A percentile compares a stretch with the other conserved stretches of the same genome.
phyloP scores from a whole-genome alignment of 2,329 filamentous ascomycete genomes.

The Aspergillus sojae region DNA sequence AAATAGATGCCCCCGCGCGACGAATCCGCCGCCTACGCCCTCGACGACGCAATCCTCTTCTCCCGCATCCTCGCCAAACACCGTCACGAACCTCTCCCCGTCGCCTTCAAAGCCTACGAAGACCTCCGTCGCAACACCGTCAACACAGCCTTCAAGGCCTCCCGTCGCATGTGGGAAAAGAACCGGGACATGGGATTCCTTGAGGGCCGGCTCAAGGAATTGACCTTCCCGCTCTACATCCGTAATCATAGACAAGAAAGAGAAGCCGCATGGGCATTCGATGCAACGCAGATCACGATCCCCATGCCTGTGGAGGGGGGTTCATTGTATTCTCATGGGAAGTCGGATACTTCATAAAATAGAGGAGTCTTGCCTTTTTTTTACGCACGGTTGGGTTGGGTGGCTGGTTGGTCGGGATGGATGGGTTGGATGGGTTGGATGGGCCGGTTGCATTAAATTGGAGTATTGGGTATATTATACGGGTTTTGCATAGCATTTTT shows the following conservation, averaged over 20 bases:
- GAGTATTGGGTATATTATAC: not conserved
- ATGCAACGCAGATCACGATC: slow-evolving; percentile 37
- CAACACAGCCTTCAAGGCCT: slow-evolving; percentile 43
- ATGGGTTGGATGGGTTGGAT: not conserved
- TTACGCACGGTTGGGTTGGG: not conserved
- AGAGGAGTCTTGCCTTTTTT: not conserved
- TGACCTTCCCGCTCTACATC: slow-evolving; percentile 41
- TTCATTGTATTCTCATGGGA: slow-evolving; percentile 30
- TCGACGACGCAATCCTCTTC: slow-evolving; percentile 50
- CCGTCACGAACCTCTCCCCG: slow-evolving; percentile 32
- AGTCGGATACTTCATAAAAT: slow-evolving; percentile 13
- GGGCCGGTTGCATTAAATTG: slow-evolving; percentile 16
- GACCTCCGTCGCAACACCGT: slow-evolving; percentile 40
- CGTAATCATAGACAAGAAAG: slow-evolving; percentile 30
- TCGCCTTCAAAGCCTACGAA: slow-evolving; percentile 44
- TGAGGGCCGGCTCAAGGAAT: slow-evolving; percentile 41
- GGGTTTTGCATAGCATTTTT: not conserved
- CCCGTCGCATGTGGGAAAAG: slow-evolving; percentile 42
- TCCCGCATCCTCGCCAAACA: slow-evolving; percentile 42
- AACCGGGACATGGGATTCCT: slow-evolving; percentile 43
- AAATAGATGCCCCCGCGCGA: slow-evolving; percentile 51
- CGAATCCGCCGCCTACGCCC: slow-evolving; percentile 48
- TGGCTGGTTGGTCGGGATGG: slow-evolving; percentile 4
- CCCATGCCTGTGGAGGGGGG: slow-evolving; percentile 30
- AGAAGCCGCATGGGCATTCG: slow-evolving; percentile 39